Base-by-base conservation (phyloP, 2,329 filamentous ascomycete genomes). In the Colletotrichum gloeosporioides region DNA sequence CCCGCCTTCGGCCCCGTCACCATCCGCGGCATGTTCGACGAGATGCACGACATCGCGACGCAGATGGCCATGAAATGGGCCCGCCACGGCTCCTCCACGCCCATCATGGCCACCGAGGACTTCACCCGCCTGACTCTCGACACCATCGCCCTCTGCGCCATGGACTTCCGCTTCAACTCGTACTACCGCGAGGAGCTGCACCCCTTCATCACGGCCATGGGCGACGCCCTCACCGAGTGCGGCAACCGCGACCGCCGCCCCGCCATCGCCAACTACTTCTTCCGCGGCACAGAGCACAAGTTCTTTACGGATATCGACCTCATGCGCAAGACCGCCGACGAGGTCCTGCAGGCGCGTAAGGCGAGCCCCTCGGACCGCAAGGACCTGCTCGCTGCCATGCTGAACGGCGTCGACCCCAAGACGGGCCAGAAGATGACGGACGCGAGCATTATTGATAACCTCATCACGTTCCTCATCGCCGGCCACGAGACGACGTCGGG, bases 401-500 rank as follows among this genome's bases (percentile, higher is more conserved):
- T 95, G 39, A 86, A 90, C 12, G 92, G 91, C 1, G 88, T 87
- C 12, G 93, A 95, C 80, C 87, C 90, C 4, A 90, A 91, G 84
- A 94, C 93, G 4, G 92, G 93, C 15, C 85, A 91, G 78, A 87
- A 87, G 9, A 86, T 95, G 82, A 88, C 86, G 0, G 90, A 93
- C 78, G 84, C 88, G 6, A 89, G 87, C 39, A 93, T 94, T 78
- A 87, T 90, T 34, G 88, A 93, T 80, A 94, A 95, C 78, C 90
- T 95, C 85, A 91, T 93, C 71, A 94, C 92, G 0, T 94, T 94
- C 79, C 83, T 94, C n/a, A 91, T 92, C 78, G 92, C 92, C 65
- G 90, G 92, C 7, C 92, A 94, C 79, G 93, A 94, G 78, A 96
- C 94, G 0, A 94, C 94, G 0, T 91, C 92, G 3, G 93, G 93